Percentiles rank a stretch among this genome's conserved stretches.
Evolutionary conservation across 495 filamentous ascomycete genomes (phyloP).

Genomic region (Chlorociboria aeruginascens): DNA sequence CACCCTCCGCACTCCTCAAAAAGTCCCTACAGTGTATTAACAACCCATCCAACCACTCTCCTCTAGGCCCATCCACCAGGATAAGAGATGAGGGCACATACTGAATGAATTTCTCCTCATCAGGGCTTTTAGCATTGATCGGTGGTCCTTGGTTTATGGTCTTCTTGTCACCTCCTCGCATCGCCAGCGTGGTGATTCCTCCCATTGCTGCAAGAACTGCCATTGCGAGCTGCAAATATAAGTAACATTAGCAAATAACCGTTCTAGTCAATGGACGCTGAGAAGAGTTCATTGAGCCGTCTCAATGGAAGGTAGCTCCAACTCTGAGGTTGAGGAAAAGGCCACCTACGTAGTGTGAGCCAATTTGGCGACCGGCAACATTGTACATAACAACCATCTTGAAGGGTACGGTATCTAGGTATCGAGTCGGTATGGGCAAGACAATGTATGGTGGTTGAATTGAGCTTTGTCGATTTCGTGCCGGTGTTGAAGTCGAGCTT

Average conservation of each 20-base stretch:
- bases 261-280: conserved; percentile 2
- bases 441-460: conserved; percentile 16
- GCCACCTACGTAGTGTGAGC: conserved; percentile 78
- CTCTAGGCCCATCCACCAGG: no score
- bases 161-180: conserved; percentile 50
- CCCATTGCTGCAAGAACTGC: conserved; percentile 58
- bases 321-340: not conserved
- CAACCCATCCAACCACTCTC: not conserved
- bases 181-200: conserved; percentile 38
- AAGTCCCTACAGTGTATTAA: conserved; percentile 54
- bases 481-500: no score
- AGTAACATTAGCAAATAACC: conserved; percentile 9
- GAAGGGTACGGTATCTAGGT: conserved; percentile 22
- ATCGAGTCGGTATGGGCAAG: conserved; percentile 24
- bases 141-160: conserved; percentile 45
- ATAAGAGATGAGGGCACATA: conserved; percentile 32
- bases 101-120: conserved; percentile 98
- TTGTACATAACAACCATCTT: conserved; percentile 84
- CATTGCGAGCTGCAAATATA: conserved; percentile 64
- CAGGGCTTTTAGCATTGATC: conserved; percentile 76
- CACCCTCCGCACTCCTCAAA: conserved; percentile 56
- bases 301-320: not conserved
- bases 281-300: not conserved
- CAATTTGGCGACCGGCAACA: conserved; percentile 80
- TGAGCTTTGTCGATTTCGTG: conserved; percentile 18